Conservation (phyloP, 192 early-diverging fungal genomes). For the Entrophospora sp. region DNA sequence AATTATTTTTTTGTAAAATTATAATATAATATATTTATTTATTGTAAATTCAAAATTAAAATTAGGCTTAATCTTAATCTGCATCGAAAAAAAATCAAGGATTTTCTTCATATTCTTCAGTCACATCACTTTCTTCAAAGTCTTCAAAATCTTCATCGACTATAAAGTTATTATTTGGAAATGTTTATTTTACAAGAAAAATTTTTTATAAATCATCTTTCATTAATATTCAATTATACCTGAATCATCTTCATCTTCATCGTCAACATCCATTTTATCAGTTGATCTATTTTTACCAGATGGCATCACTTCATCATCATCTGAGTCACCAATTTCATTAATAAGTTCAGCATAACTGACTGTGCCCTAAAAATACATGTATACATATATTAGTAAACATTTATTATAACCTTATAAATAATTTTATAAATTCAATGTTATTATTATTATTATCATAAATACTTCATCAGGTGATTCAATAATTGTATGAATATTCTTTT, state of each 20-base stretch:
- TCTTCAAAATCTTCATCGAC: constrained; percentile 89
- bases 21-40: too few relatives aligned
- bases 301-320: constrained; percentile 46
- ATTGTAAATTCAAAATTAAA: too few relatives aligned
- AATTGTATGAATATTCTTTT: constrained; percentile 75
- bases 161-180: constrained; percentile 18
- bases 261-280: constrained; percentile 21
- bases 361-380: constrained; percentile 18
- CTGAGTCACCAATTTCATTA: constrained; percentile 35
- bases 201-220: background rate
- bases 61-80: too few relatives aligned
- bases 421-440: constrained; percentile 25
- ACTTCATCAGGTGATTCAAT: constrained; percentile 33
- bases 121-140: constrained; percentile 60
- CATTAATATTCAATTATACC: constrained; percentile 29
- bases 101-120: constrained; percentile 70
- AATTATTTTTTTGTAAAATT: too few relatives aligned
- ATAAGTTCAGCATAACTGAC: constrained; percentile 18
- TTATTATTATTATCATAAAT: constrained; percentile 27
- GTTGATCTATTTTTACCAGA: constrained; percentile 17
- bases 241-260: constrained; percentile 50
- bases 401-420: background rate
- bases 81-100: too few relatives aligned
- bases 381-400: constrained; percentile 25
- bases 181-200: background rate